A percentile compares a stretch with the other conserved stretches of the same genome.
These are phyloP conservation scores for Wallacemonas sp. DNA, from an alignment of 208 protist species.

Conservation along the genomic window DNA sequence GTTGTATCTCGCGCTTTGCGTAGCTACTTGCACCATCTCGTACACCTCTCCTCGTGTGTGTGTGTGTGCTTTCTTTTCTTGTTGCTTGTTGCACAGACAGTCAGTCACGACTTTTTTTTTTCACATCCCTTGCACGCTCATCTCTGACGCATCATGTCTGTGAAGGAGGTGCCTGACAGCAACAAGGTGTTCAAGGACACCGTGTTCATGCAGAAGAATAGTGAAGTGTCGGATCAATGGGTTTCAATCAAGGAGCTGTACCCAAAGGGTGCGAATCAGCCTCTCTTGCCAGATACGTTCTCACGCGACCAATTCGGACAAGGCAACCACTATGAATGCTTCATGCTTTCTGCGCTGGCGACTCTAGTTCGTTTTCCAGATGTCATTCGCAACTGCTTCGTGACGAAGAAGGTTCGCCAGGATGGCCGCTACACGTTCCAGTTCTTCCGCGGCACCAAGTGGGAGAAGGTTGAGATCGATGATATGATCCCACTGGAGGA, in stretches of 20 bases:
- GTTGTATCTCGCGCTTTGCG: too few relatives aligned
- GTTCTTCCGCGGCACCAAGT: conserved; percentile 69
- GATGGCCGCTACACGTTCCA: conserved; percentile 87
- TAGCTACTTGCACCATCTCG: neutral
- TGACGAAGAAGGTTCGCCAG: conserved; percentile 70
- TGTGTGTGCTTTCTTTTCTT: neutral
- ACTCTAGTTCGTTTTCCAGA: conserved; percentile 67
- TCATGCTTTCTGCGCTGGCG: conserved; percentile 70
- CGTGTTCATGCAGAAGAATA: conserved; percentile 63
- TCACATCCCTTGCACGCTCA: neutral
- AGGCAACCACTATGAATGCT: conserved; percentile 84
- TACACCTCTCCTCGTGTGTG: neutral
- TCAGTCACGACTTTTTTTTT: too few relatives aligned
- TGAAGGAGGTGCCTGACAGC: conserved; percentile 54
- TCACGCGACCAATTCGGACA: conserved; percentile 73
- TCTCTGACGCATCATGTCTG: conserved; percentile 9
- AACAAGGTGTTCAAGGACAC: conserved; percentile 66
- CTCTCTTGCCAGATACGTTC: conserved; percentile 62
- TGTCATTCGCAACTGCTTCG: conserved; percentile 78
- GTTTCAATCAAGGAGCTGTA: conserved; percentile 71
- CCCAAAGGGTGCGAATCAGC: conserved; percentile 39
- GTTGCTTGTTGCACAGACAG: too few relatives aligned
- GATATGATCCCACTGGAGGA: conserved; percentile 62
- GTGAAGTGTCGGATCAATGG: conserved; percentile 64
- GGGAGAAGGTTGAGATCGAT: conserved; percentile 84